Base-by-base conservation (phyloP, 176 grass and related monocot species). In the Bothriochloa decipiens region DNA sequence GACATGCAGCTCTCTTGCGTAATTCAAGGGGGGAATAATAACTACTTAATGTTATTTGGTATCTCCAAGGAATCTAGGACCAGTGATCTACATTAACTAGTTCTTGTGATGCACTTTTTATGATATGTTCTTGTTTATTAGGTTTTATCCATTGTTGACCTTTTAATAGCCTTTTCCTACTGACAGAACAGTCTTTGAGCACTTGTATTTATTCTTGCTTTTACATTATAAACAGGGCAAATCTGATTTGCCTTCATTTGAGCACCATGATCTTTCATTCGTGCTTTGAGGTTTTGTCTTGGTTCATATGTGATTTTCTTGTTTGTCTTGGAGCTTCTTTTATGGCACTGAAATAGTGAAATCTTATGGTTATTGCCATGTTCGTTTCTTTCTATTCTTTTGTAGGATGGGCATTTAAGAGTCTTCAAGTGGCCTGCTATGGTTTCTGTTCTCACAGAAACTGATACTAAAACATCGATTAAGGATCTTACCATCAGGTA, bases 401-500 rank as follows among this genome's bases (percentile, higher is more conserved):
- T 87, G 7, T 82, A 99, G 96, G 96, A 96, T 46, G 96, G 96
- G 29, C 29, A 32, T 32, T 32, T 32, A 32, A 32, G 29, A 32
- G 29, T 32, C 29, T 32, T 32, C 29, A 96, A 92, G 80, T 99
- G 96, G 96, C 93, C 93, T 61, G 35, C 64, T 18, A 92, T 99
- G 90, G 93, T 73, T 29, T 89, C 40, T 11, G 46, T 96, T 87
- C 83, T 99, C 33, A 74, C 89, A 92, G 91, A 96, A 91, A 61
- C 76, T 74, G 91, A 89, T 73, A 78, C 78, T 41, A 93, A 99
- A 83, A 79, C 89, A 64, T 89, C 86, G 9, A 67, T 99, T 52
- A 99, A 94, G 81, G 96, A 92, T 99, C 80, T 99, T 74, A 87
- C 75, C 71, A 91, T 99, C 86, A 96, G 96, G 96, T 99, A 40